Base-by-base conservation (phyloP, 352 stramenopile genomes). In the Stephanocyclus meneghinianus region DNA sequence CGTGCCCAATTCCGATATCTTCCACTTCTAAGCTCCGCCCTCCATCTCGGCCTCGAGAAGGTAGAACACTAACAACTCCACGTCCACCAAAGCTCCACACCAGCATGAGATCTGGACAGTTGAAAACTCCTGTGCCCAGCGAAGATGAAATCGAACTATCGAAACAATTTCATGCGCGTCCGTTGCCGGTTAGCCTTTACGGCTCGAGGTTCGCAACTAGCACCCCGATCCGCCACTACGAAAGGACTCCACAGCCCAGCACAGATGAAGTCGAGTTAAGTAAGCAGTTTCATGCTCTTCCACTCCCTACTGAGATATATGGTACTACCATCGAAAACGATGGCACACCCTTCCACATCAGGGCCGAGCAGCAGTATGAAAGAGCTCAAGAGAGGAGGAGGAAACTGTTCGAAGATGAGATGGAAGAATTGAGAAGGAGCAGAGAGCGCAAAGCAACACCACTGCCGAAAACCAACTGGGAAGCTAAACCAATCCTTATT, bases 111-210 rank as follows among this genome's bases (percentile, higher is more conserved):
- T 21, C 64, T 16, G 42, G 35, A 18, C 51, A 48, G n/a, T 50
- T 32, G 7, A 71, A 32, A 56, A 50, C 59, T 51, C 72, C 50
- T 55, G 35, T 56, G 26, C 18, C 30, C 40, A 80, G 48, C 53
- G 48, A 57, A 13, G 73, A 80, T 29, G 73, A 75, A 26, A 59
- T 80, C 40, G 73, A 81, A 32, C 51, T 76, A n/a, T 7, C 42
- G 18, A 81, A 76, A 47, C 55, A 70, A 57, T 76, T 71, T 30
- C 35, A 47, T 8, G 65, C 74, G 35, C 45, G 56, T 71, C 61
- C 61, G 15, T 78, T 73, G 18, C 62, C 71, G 13, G 50, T 45
- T 4, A 53, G n/a, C 29, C 29, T 44, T n/a, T 62, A 62, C 16
- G 55, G 55, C 35, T 40, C 30, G 40, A 40, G 55, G 30, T 62